phyloP scores from a whole-genome alignment of 164 flowering plant species.

The Piper longum region DNA sequence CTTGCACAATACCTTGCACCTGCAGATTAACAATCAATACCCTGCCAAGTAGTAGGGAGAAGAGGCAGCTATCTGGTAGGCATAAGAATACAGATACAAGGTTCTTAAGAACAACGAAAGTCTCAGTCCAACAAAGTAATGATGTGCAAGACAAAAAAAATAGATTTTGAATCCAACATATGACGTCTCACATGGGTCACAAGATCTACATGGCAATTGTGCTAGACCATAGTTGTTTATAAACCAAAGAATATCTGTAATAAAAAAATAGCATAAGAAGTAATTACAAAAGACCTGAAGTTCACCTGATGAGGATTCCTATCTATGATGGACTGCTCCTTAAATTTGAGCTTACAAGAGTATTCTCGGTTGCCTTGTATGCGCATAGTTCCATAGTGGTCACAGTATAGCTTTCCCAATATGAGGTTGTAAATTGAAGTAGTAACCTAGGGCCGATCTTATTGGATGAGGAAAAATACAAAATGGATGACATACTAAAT shows the following conservation, averaged over 20 bases:
- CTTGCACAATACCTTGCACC: slow-evolving; percentile 93
- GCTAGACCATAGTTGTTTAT: too few relatives aligned
- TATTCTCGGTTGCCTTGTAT: slow-evolving; percentile 51
- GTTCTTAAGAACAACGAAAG: too few relatives aligned
- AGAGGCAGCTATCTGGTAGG: too few relatives aligned
- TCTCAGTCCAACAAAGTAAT: too few relatives aligned
- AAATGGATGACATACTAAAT: background rate
- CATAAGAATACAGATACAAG: too few relatives aligned
- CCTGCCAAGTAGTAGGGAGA: too few relatives aligned
- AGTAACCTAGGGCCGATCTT: slow-evolving; percentile 37
- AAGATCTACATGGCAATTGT: too few relatives aligned
- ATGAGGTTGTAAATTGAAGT: slow-evolving; percentile 79
- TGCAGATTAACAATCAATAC: slow-evolving; percentile 11
- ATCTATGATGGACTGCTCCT: slow-evolving; percentile 78
- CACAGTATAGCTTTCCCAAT: slow-evolving; percentile 66
- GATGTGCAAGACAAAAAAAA: too few relatives aligned
- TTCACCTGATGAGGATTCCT: slow-evolving; percentile 79
- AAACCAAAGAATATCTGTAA: too few relatives aligned
- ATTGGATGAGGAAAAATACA: background rate
- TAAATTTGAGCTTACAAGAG: slow-evolving; percentile 70
- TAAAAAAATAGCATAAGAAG: too few relatives aligned
- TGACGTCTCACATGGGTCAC: too few relatives aligned
- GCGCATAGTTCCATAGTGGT: slow-evolving; percentile 81
- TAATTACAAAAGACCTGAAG: background rate
- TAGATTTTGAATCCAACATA: too few relatives aligned